Conservation (phyloP, 2,329 filamentous ascomycete species). For the Aspergillaceae sp. region DNA sequence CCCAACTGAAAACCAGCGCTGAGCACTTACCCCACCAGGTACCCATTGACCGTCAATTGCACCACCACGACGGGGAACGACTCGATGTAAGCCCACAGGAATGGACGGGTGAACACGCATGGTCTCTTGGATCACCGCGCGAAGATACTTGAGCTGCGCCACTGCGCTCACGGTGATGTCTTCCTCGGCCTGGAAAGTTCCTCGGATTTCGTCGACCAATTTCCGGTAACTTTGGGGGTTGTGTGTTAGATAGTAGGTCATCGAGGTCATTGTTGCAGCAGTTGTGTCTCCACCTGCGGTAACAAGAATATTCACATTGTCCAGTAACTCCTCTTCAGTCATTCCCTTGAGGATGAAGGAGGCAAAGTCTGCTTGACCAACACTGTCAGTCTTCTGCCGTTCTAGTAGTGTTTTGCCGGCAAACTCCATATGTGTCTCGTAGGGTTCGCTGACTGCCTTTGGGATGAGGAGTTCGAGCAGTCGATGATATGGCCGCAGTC, state of each 20-base stretch:
- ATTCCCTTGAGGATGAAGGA: conserved; percentile 1
- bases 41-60: conserved; percentile 3
- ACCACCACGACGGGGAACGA: not conserved
- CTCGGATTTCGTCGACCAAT: conserved; percentile 33
- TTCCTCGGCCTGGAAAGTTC: conserved; percentile 22
- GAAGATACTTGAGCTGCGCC: conserved; percentile 28
- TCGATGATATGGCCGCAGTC: not conserved
- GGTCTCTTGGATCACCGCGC: conserved; percentile 34
- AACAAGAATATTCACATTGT: conserved; percentile 15
- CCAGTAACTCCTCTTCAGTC: conserved; percentile 5
- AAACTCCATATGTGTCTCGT: too few species aligned
- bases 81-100: conserved; percentile 7
- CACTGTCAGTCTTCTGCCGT: conserved; percentile 3
- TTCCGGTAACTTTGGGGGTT: conserved; percentile 26
- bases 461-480: not conserved
- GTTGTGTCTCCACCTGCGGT: conserved; percentile 41
- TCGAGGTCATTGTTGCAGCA: conserved; percentile 36
- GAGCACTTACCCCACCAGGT: not conserved
- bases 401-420: too few species aligned
- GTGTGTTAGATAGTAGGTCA: conserved; percentile 34
- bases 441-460: not conserved
- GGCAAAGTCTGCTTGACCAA: too few species aligned
- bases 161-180: conserved; percentile 31
- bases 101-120: conserved; percentile 34
- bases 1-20: too few species aligned